A percentile compares a stretch with the other conserved stretches of the same genome.
Evolutionary conservation across 2,329 filamentous ascomycete genomes (phyloP).

Genomic region (Pseudopithomyces maydicus): DNA sequence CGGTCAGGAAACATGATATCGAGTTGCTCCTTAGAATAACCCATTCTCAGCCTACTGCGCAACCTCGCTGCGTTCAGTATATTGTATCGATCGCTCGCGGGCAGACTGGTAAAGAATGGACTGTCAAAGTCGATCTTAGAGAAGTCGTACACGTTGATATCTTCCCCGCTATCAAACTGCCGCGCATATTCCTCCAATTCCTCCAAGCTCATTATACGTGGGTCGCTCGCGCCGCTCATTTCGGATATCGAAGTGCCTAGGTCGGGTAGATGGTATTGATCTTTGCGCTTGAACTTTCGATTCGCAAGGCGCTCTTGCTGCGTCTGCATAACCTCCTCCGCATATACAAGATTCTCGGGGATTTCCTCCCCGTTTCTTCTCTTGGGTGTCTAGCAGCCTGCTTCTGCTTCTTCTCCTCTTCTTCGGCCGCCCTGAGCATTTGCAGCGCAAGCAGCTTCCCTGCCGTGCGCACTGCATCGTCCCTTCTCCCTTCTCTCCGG

Average conservation of each 20-base stretch:
- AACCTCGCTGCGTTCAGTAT: conserved; percentile 93
- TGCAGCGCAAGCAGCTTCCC: conserved; percentile 91
- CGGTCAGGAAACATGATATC: conserved; percentile 96
- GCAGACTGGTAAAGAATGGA: conserved; percentile 90
- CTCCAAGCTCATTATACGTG: conserved; percentile 93
- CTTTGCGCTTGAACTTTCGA: conserved; percentile 85
- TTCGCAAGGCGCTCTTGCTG: conserved; percentile 74
- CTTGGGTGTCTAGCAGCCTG: conserved; percentile 47
- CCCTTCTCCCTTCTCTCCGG: conserved; percentile 82
- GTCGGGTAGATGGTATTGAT: conserved; percentile 93
- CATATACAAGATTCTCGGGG: conserved; percentile 81
- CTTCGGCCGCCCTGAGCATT: conserved; percentile 88
- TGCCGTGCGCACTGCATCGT: conserved; percentile 91
- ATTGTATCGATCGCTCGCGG: conserved; percentile 90
- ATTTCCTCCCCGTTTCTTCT: conserved; percentile 65
- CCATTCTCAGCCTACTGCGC: conserved; percentile 89
- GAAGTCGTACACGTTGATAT: conserved; percentile 87
- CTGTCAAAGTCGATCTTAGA: conserved; percentile 98
- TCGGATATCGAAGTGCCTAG: conserved; percentile 76
- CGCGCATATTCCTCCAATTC: conserved; percentile 92
- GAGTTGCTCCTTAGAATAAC: conserved; percentile 92
- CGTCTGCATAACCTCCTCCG: conserved; percentile 84
- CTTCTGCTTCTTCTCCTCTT: conserved; percentile 73
- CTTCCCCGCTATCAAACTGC: conserved; percentile 90
- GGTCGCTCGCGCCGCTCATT: conserved; percentile 90